A percentile compares a stretch with the other conserved stretches of the same genome.
These are phyloP conservation scores for Acidomyces sp. DNA, from an alignment of 495 filamentous ascomycete species.

Conservation along the genomic window DNA sequence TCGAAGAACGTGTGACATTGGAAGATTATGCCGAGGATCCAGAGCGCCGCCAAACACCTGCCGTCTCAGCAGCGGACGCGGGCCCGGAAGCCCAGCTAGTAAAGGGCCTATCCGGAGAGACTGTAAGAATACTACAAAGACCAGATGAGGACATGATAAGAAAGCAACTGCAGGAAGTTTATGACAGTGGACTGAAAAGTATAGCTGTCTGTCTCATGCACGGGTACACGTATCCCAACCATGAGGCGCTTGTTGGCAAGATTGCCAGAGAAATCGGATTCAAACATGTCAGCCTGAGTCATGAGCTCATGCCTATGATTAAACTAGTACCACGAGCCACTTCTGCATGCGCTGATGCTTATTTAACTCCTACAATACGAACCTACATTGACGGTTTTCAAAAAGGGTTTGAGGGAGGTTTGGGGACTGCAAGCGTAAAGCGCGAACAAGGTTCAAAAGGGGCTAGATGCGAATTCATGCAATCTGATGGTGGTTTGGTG, in stretches of 20 bases:
- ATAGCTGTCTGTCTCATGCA: slow-evolving; percentile 73
- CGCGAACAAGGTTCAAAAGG: slow-evolving; percentile 40
- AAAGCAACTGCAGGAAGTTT: slow-evolving; percentile 43
- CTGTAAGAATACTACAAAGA: slow-evolving; percentile 50
- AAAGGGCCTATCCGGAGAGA: slow-evolving; percentile 53
- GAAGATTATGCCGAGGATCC: slow-evolving; percentile 83
- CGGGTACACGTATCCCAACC: slow-evolving; percentile 65
- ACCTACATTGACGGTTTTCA: slow-evolving; percentile 89
- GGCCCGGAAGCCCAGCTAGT: slow-evolving; percentile 42
- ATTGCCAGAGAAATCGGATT: slow-evolving; percentile 64
- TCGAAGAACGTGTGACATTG: slow-evolving; percentile 43
- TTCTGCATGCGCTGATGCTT: slow-evolving; percentile 88
- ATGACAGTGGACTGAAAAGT: slow-evolving; percentile 50
- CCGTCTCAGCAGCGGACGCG: slow-evolving; percentile 35
- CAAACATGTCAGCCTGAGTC: slow-evolving; percentile 56
- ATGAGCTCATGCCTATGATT: slow-evolving; percentile 89
- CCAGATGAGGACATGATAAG: slow-evolving; percentile 42
- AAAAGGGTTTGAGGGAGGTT: slow-evolving; percentile 55
- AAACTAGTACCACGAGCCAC: slow-evolving; percentile 78
- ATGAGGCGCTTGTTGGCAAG: slow-evolving; percentile 54
- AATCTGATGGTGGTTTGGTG: slow-evolving; percentile 68
- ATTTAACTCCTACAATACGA: slow-evolving; percentile 88
- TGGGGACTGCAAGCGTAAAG: slow-evolving; percentile 55
- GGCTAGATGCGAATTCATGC: slow-evolving; percentile 73
- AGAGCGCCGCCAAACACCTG: slow-evolving; percentile 40